Percentiles rank a stretch among this genome's conserved stretches.
Conservation (phyloP, 1,284 basidiomycete species). For the Mycena citricolor region DNA sequence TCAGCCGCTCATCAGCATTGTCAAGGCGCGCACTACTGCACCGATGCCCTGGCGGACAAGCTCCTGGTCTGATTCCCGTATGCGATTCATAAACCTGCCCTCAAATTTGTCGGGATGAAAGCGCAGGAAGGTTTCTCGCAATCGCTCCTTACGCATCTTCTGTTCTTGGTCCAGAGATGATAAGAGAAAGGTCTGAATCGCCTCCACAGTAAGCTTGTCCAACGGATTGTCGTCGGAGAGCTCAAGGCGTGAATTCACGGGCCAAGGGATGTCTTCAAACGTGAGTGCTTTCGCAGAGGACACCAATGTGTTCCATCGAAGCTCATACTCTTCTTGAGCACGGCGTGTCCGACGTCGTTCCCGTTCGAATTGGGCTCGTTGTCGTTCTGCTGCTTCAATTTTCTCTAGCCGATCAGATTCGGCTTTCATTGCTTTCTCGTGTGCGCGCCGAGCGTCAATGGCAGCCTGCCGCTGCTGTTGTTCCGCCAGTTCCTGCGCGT, state of each 20-base stretch:
- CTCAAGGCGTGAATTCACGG: conserved; percentile 37
- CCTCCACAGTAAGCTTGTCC: conserved; percentile 57
- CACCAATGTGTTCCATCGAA: conserved; percentile 56
- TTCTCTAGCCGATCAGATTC: conserved; percentile 54
- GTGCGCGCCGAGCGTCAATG: conserved; percentile 47
- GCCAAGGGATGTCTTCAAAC: conserved; percentile 81
- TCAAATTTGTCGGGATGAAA: conserved; percentile 90
- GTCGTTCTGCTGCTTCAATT: conserved; percentile 49
- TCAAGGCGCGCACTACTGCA: conserved; percentile 58
- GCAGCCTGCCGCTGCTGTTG: conserved; percentile 53
- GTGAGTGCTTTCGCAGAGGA: conserved; percentile 26
- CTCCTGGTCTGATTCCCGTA: conserved; percentile 61
- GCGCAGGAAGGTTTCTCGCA: conserved; percentile 72
- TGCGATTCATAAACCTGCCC: conserved; percentile 61
- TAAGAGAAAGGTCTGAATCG: conserved; percentile 60
- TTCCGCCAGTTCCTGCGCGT: conserved; percentile 66
- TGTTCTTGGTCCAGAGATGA: conserved; percentile 29
- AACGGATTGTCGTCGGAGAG: conserved; percentile 27
- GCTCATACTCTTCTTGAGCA: conserved; percentile 55
- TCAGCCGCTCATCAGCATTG: conserved; percentile 44
- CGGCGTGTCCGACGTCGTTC: conserved; percentile 42
- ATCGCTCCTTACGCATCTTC: conserved; percentile 54
- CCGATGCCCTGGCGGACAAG: conserved; percentile 77
- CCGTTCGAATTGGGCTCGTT: conserved; percentile 44
- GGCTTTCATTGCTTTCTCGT: conserved; percentile 52